Percentiles rank a stretch among this genome's conserved stretches.
Conservation (phyloP, 2,329 filamentous ascomycete genomes). For the Fusarium coicis region DNA sequence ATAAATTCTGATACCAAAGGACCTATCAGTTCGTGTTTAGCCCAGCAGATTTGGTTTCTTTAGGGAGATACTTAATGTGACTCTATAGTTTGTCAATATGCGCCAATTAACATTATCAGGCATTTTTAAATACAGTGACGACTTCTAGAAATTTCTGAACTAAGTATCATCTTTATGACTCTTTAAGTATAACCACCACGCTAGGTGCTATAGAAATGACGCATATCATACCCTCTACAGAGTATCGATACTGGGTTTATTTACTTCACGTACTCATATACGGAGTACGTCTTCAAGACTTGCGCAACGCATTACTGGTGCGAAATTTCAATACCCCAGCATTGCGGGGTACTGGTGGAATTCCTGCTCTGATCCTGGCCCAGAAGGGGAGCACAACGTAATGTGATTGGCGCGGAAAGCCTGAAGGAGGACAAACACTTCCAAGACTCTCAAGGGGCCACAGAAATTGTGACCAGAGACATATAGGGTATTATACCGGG, state of each 20-base stretch:
- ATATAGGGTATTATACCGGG: background rate
- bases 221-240: accelerated
- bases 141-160: accelerated
- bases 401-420: background rate
- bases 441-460: background rate
- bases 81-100: accelerated
- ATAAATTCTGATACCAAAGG: accelerated
- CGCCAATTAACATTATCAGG: background rate
- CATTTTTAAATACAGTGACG: background rate
- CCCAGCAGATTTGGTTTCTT: accelerated
- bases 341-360: background rate
- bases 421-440: background rate
- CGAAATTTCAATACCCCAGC: background rate
- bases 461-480: background rate
- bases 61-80: accelerated
- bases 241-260: accelerated
- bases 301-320: background rate
- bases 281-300: background rate
- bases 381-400: background rate
- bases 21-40: accelerated
- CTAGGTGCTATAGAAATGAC: too few species aligned
- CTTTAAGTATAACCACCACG: accelerated
- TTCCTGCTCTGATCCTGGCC: background rate
- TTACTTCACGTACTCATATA: too few species aligned
- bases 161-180: background rate